Evolutionary conservation across 148 eudicot genomes (phyloP).

Genomic region (Silene latifolia): DNA sequence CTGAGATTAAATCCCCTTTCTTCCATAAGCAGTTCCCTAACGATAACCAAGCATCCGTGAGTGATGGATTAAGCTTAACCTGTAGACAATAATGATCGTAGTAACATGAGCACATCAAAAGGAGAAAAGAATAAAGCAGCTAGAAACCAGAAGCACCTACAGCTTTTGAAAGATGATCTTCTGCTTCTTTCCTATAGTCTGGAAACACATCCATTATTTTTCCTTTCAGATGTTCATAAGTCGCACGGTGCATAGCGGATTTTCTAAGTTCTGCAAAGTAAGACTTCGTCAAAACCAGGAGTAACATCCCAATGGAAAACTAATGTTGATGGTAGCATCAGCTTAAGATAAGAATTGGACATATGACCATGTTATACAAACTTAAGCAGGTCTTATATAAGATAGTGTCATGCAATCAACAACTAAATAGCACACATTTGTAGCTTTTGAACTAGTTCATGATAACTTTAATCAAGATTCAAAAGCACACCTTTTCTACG

Average conservation of each 20-base stretch:
- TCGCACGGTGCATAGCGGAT: slow-evolving; percentile 64
- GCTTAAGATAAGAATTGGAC: background rate
- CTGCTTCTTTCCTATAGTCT: slow-evolving; percentile 86
- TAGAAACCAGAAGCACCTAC: slow-evolving; percentile 36
- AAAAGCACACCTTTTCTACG: background rate
- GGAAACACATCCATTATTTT: slow-evolving; percentile 81
- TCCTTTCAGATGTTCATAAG: slow-evolving; percentile 80
- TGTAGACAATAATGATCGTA: slow-evolving; percentile 26
- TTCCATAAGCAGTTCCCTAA: slow-evolving; percentile 94
- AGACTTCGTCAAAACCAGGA: background rate
- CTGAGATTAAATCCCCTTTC: slow-evolving; percentile 69
- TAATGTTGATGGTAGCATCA: background rate
- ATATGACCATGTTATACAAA: background rate
- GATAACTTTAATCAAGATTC: background rate
- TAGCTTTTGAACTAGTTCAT: background rate
- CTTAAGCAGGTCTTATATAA: background rate
- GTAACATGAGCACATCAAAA: slow-evolving; percentile 9
- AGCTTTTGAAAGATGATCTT: slow-evolving; percentile 96
- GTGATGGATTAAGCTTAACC: slow-evolving; percentile 94
- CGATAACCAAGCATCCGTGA: slow-evolving; percentile 87
- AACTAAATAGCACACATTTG: background rate
- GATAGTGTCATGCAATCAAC: background rate
- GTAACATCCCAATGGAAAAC: background rate
- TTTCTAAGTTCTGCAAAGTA: slow-evolving; percentile 64
- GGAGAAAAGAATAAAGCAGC: slow-evolving; percentile 3